Percentiles rank a stretch among this genome's conserved stretches.
phyloP scores from a whole-genome alignment of 1,139 yeast genomes.

The Tardiomyces blankii region DNA sequence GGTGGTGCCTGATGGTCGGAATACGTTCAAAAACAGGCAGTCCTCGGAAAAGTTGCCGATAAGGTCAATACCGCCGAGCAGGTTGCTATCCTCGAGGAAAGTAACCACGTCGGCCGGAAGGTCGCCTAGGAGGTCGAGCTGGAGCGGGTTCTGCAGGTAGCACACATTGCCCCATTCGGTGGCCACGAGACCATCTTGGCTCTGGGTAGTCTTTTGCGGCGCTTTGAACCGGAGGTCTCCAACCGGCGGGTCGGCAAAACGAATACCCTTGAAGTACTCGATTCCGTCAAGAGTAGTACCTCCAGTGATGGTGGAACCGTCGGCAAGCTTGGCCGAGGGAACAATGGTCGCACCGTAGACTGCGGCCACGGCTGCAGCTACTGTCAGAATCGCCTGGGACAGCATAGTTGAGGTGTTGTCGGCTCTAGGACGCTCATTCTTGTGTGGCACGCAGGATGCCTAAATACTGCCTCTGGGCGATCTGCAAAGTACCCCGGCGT shows the following conservation, averaged over 20 bases:
- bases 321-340: background rate
- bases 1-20: slow-evolving; percentile 12
- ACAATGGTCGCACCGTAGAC: background rate
- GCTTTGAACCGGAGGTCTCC: slow-evolving; percentile 14
- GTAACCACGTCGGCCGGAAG: background rate
- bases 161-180: background rate
- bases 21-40: slow-evolving; percentile 20
- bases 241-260: slow-evolving; percentile 19
- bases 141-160: background rate
- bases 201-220: slow-evolving; percentile 11
- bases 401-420: too few species aligned
- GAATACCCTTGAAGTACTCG: slow-evolving; percentile 17
- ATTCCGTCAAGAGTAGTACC: background rate
- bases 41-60: slow-evolving; percentile 12
- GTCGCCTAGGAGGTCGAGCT: background rate
- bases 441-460: too few species aligned
- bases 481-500: too few species aligned
- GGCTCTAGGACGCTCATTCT: too few species aligned
- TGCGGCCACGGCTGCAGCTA: too few species aligned
- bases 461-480: too few species aligned
- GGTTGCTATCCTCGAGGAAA: background rate
- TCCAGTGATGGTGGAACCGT: background rate
- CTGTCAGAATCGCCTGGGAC: too few species aligned
- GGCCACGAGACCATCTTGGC: slow-evolving; percentile 3
- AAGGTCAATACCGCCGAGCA: background rate